Evolutionary conservation across 495 filamentous ascomycete species (phyloP).

Genomic region (Penicillium taxi): DNA sequence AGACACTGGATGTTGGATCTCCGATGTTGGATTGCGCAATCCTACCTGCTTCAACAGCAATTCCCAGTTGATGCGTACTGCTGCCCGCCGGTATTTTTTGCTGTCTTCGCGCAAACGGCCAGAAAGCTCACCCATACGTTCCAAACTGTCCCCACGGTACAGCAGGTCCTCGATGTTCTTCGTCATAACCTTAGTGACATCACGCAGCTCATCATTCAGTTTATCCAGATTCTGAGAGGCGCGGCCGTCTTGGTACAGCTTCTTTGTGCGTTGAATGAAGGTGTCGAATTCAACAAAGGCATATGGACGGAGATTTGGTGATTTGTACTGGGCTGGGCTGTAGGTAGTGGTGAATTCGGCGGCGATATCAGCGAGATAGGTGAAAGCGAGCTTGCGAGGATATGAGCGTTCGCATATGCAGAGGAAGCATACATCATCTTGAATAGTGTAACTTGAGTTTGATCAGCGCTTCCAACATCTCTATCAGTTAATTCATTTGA

Average conservation of each 20-base stretch:
- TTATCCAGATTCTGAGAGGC: conserved; percentile 81
- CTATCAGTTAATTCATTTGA: background rate
- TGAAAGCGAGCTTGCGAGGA: conserved; percentile 97
- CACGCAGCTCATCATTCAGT: conserved; percentile 88
- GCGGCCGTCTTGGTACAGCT: conserved; percentile 87
- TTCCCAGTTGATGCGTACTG: conserved; percentile 98
- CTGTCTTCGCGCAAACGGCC: conserved; percentile 81
- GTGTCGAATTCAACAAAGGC: conserved; percentile 97
- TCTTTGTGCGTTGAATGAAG: conserved; percentile 88
- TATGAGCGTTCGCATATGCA: conserved; percentile 90
- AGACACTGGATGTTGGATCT: conserved; percentile 1
- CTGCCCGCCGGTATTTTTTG: conserved; percentile 85
- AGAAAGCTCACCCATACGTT: conserved; percentile 95
- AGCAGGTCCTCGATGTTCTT: conserved; percentile 99
- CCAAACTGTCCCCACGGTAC: conserved; percentile 88
- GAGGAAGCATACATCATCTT: conserved; percentile 75
- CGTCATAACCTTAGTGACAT: conserved; percentile 99
- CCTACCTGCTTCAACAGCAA: conserved; percentile 81
- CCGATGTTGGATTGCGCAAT: conserved; percentile 1
- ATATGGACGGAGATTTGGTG: conserved; percentile 74
- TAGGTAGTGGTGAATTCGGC: conserved; percentile 89
- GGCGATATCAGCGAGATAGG: conserved; percentile 88
- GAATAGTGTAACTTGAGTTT: conserved; percentile 67
- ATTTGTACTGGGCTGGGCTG: conserved; percentile 59
- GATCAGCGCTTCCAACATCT: background rate